Evolutionary conservation across 352 stramenopile genomes (phyloP).

Genomic region (Globisporangium iwayamae): DNA sequence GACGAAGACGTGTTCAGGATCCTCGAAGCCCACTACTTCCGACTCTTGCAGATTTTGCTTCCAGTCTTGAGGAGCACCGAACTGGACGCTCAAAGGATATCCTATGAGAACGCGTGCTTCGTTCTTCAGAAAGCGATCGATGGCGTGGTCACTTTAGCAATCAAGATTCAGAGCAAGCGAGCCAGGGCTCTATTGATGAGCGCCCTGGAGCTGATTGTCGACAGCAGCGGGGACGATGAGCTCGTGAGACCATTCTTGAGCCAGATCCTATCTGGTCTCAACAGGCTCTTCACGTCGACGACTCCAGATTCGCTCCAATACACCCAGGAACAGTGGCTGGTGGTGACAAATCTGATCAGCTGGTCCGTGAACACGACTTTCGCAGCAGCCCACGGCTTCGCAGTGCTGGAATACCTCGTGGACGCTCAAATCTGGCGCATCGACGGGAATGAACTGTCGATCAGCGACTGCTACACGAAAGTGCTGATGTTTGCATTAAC

Average conservation of each 20-base stretch:
- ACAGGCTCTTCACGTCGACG: constrained; percentile 31
- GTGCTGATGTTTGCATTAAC: constrained; percentile 61
- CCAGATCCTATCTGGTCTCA: constrained; percentile 51
- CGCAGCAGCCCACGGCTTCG: constrained; percentile 54
- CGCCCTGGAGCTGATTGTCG: constrained; percentile 48
- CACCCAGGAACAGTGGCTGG: constrained; percentile 54
- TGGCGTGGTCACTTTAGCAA: constrained; percentile 45
- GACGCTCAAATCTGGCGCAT: constrained; percentile 48
- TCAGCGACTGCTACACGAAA: constrained; percentile 64
- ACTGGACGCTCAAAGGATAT: constrained; percentile 30
- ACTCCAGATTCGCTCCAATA: constrained; percentile 30
- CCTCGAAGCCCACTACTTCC: constrained; percentile 49
- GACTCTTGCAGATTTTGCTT: constrained; percentile 38
- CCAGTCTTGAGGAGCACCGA: constrained; percentile 42
- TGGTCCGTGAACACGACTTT: constrained; percentile 43
- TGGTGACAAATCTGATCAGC: constrained; percentile 56
- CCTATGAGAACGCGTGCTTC: constrained; percentile 64
- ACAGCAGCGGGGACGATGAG: constrained; percentile 57
- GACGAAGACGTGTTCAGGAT: constrained; percentile 39
- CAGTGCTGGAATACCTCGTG: constrained; percentile 61
- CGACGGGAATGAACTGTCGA: constrained; percentile 44
- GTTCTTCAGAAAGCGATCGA: constrained; percentile 62
- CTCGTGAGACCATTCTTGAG: constrained; percentile 60
- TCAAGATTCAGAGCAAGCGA: constrained; percentile 32
- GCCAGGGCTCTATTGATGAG: constrained; percentile 33